Evolutionary conservation across 805 yeast genomes (phyloP), one percentile per base, ranked within the genome.

Genomic region (Wickerhamiella allomyrinae): DNA sequence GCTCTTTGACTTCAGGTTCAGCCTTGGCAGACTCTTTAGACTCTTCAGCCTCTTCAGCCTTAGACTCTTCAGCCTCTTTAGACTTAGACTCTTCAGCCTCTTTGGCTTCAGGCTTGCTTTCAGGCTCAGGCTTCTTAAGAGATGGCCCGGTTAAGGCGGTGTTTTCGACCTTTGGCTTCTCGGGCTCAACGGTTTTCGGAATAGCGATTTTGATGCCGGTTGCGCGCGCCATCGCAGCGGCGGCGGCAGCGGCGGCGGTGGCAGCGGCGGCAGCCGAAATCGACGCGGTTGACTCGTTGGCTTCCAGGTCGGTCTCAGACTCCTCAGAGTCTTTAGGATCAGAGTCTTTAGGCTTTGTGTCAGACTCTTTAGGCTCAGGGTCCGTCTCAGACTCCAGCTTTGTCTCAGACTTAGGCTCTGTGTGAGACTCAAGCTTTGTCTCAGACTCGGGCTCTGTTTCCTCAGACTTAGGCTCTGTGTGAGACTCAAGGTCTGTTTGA

Each of bases 301-400:
- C n/a, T n/a, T n/a, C n/a, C n/a, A n/a, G n/a, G n/a, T n/a, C n/a
- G n/a, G n/a, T n/a, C n/a, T n/a, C n/a, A n/a, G n/a, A n/a, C n/a
- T n/a, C n/a, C n/a, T n/a, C n/a, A n/a, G n/a, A n/a, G n/a, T n/a
- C n/a, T n/a, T n/a, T n/a, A n/a, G n/a, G n/a, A n/a, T n/a, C n/a
- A n/a, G n/a, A n/a, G n/a, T n/a, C n/a, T n/a, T n/a, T n/a, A 39
- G 13, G n/a, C 17, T 15, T 39, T 31, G 4, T 22, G 31, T 5
- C 13, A 25, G 15, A n/a, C 9, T 6, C 21, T 22, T 31, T 15
- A 17, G 42, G 6, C 25, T 34, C 39, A 22, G 39, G 8, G 13
- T 31, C 40, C 11, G 33, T 21, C 19, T 21, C 41, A 29, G 43
- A 19, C 40, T 41, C 20, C 7, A 11, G 29, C 14, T 20, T 14